Evolutionary conservation across 1,284 basidiomycete genomes (phyloP).

Genomic region (Irpex sp.): DNA sequence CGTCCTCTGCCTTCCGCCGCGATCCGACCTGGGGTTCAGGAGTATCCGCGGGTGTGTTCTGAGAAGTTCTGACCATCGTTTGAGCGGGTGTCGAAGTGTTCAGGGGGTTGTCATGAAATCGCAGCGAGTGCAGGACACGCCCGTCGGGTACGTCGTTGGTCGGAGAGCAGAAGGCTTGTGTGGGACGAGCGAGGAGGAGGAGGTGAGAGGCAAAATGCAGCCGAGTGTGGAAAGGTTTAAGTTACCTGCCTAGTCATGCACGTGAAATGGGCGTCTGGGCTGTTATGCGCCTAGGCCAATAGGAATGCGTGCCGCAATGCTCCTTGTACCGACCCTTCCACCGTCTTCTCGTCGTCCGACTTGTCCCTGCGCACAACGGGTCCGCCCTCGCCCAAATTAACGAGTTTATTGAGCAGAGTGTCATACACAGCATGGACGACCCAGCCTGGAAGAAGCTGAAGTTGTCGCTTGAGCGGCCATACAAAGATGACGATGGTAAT

Average conservation of each 20-base stretch:
- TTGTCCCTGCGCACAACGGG: not conserved
- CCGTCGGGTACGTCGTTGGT: not conserved
- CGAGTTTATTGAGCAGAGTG: not conserved
- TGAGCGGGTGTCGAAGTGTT: not conserved
- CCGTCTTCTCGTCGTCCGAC: not conserved
- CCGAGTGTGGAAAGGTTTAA: not conserved
- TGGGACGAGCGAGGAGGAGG: not conserved
- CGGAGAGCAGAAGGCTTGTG: not conserved
- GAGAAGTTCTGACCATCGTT: conserved; percentile 26
- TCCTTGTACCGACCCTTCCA: not conserved
- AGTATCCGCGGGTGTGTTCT: conserved; percentile 12
- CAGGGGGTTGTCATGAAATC: not conserved
- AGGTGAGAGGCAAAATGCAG: not conserved
- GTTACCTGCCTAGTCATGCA: not conserved
- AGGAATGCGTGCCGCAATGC: not conserved
- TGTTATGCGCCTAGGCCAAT: not conserved
- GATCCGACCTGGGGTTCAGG: conserved; percentile 16
- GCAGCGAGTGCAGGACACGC: not conserved
- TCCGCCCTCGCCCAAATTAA: not conserved
- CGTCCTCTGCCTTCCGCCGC: conserved; percentile 62
- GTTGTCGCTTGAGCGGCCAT: conserved; percentile 71
- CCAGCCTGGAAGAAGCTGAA: conserved; percentile 55
- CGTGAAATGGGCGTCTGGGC: not conserved
- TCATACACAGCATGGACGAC: conserved; percentile 27
- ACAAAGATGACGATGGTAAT: conserved; percentile 70